Conservation (phyloP, 2,329 filamentous ascomycete species). For the Cryphonectria naterciae region DNA sequence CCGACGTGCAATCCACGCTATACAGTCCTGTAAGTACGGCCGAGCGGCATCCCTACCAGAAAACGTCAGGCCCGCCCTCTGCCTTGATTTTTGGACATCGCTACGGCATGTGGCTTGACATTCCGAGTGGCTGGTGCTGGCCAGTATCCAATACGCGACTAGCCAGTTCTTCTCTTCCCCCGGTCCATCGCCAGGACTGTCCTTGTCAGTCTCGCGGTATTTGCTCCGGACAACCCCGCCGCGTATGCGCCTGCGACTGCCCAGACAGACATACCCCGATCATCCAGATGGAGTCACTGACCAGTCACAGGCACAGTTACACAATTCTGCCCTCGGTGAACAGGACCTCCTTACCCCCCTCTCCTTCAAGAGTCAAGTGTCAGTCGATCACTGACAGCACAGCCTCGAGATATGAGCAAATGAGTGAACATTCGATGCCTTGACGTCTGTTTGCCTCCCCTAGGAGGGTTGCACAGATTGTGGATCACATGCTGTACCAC, state of each 20-base stretch:
- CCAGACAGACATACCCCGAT: too few relatives aligned
- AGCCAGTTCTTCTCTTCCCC: neutral
- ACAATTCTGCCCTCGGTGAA: neutral
- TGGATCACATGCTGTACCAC: neutral
- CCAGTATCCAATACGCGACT: neutral
- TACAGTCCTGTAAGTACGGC: neutral
- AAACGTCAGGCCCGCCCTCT: neutral
- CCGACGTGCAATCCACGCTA: neutral
- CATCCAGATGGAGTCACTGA: too few relatives aligned
- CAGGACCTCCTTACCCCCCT: neutral
- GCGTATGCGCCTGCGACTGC: too few relatives aligned
- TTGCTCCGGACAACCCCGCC: neutral
- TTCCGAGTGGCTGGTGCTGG: slow-evolving; percentile 10
- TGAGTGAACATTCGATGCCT: neutral
- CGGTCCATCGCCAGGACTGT: neutral
- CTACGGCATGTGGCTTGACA: slow-evolving; percentile 9
- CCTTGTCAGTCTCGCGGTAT: neutral
- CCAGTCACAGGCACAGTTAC: neutral
- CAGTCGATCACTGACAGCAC: neutral
- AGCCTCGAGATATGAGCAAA: neutral
- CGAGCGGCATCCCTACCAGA: neutral
- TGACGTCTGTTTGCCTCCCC: neutral
- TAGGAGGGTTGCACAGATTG: neutral
- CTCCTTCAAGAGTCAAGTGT: neutral
- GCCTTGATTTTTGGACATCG: slow-evolving; percentile 10